phyloP scores from a whole-genome alignment of 2,329 filamentous ascomycete genomes.

The Cercospora berteroae region DNA sequence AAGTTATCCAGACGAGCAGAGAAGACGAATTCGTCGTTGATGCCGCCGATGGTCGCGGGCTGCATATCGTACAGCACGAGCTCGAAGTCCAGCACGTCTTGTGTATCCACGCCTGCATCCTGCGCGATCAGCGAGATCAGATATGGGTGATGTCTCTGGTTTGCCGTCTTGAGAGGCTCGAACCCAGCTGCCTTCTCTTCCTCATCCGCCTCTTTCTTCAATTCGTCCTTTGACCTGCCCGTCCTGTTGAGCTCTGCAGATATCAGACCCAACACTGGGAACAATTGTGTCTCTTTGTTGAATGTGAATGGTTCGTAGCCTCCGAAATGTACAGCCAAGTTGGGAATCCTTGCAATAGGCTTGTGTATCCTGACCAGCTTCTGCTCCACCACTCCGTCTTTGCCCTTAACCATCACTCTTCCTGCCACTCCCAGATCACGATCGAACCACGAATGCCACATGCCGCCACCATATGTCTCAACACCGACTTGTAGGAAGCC shows the following conservation, averaged over 20 bases:
- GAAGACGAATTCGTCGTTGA: slow-evolving; percentile 93
- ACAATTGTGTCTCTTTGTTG: slow-evolving; percentile 95
- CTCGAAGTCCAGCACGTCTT: slow-evolving; percentile 87
- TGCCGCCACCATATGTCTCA: slow-evolving; percentile 92
- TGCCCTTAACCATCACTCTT: slow-evolving; percentile 71
- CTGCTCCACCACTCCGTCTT: slow-evolving; percentile 71
- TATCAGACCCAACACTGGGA: slow-evolving; percentile 86
- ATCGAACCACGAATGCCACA: slow-evolving; percentile 99
- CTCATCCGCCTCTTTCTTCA: slow-evolving; percentile 46
- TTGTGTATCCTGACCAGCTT: slow-evolving; percentile 87
- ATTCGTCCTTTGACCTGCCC: slow-evolving; percentile 52
- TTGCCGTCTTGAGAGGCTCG: slow-evolving; percentile 71
- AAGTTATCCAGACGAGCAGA: slow-evolving; percentile 94
- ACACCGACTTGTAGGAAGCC: slow-evolving; percentile 94
- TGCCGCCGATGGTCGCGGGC: slow-evolving; percentile 79
- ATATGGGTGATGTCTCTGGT: slow-evolving; percentile 83
- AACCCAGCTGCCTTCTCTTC: slow-evolving; percentile 51
- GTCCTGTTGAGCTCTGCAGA: slow-evolving; percentile 83
- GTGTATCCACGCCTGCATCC: slow-evolving; percentile 67
- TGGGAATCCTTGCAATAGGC: slow-evolving; percentile 88
- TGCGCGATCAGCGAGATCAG: slow-evolving; percentile 81
- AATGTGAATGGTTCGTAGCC: slow-evolving; percentile 82
- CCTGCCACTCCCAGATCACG: slow-evolving; percentile 89
- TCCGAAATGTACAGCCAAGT: slow-evolving; percentile 89
- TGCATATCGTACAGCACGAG: slow-evolving; percentile 97